Conservation (phyloP, 176 grass and related monocot species). For the Aegilops tauschii region DNA sequence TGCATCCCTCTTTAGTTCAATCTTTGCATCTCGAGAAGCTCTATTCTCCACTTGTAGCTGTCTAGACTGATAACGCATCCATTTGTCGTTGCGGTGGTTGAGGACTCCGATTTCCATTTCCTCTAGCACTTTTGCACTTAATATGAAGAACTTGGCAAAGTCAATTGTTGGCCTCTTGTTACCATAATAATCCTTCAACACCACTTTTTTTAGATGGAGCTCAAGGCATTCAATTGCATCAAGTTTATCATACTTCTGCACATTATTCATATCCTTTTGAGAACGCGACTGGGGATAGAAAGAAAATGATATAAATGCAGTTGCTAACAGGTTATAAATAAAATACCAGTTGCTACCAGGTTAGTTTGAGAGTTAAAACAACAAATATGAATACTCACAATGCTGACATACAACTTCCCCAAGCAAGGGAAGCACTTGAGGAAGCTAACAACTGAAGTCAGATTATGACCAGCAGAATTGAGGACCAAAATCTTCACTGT, state of each 20-base stretch:
- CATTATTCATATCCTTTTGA: not conserved
- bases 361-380: not conserved
- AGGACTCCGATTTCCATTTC: not conserved
- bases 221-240: not conserved
- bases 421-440: conserved; percentile 1
- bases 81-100: not conserved
- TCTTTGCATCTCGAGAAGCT: not conserved
- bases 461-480: not conserved
- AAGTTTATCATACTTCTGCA: not conserved
- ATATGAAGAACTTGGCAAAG: not conserved
- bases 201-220: not conserved
- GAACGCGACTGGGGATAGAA: not conserved
- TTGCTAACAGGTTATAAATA: not conserved
- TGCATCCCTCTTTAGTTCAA: not conserved
- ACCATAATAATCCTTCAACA: not conserved
- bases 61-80: not conserved
- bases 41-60: not conserved
- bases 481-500: not conserved
- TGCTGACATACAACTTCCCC: not conserved
- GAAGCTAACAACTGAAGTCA: not conserved
- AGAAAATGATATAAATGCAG: not conserved
- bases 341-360: not conserved
- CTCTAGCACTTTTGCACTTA: not conserved
- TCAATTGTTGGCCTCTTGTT: not conserved
- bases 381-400: not conserved